Base-by-base conservation (phyloP, 2,329 filamentous ascomycete genomes). In the Uncinocarpus reesii region DNA sequence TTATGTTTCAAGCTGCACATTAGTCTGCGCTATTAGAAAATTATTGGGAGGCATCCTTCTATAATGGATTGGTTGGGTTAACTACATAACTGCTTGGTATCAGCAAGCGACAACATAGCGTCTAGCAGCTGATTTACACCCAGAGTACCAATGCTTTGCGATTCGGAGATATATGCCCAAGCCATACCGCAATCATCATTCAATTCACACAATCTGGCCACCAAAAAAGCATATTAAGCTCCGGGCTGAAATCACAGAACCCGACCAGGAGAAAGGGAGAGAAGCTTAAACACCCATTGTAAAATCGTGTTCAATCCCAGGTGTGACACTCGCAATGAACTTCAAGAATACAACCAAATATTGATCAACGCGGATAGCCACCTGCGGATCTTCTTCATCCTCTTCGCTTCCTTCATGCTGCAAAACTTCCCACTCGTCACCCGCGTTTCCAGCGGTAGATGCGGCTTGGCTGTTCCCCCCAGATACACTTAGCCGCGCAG, bases 281-380 rank as follows among this genome's bases (percentile, higher is more conserved):
- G 23, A 26, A 20, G 3, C 11, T 74, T 73, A 95, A 32, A 95
- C 82, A 4, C 87, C 86, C 88, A 95, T 95, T 0, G 90, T 96
- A 65, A 93, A 95, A 65, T 96, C 90, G 66, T 95, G 87, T 69
- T 96, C 90, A 66, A 98, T 96, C 41, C 89, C 89, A 4, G 92
- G 92, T 13, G 90, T 96, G 37, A 98, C 92, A 59, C 83, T 92
- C 28, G 83, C 81, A 72, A 86, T 86, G 66, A 86, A 86, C 76
- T 74, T 74, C 52, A 74, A 57, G 56, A 74, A 74, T 13, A 74
- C 71, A 41, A 74, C 71, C 52, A 74, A 55, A 58, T 74, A 74
- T 59, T 74, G 71, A 57, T 74, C 71, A 31, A 73, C 71, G 8
- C 71, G 61, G 49, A 73, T 73, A 7, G 71, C 71, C 45, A 65